phyloP scores from a whole-genome alignment of 345 rosid species.

The Rhizophora apiculata region DNA sequence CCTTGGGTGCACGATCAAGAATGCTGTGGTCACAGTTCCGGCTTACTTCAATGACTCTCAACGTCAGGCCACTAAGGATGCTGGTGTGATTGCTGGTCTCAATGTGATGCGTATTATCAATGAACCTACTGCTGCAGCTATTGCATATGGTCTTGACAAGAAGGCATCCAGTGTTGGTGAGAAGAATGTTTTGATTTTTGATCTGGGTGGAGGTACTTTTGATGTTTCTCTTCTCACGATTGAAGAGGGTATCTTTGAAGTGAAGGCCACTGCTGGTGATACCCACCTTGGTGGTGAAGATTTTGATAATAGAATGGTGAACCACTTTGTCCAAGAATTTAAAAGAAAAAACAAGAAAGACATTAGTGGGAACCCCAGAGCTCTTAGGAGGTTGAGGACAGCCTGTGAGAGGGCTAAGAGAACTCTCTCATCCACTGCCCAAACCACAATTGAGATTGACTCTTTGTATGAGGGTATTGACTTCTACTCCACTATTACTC shows the following conservation, averaged over 20 bases:
- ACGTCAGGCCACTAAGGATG: conserved; percentile 80
- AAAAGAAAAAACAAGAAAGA: conserved; percentile 74
- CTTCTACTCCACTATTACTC: conserved; percentile 54
- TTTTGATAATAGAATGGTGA: conserved; percentile 77
- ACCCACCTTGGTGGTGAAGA: conserved; percentile 82
- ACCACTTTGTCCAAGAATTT: conserved; percentile 68
- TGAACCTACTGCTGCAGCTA: conserved; percentile 79
- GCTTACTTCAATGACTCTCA: conserved; percentile 80
- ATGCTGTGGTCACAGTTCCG: conserved; percentile 77
- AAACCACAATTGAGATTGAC: conserved; percentile 70
- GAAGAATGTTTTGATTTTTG: conserved; percentile 72
- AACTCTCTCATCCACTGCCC: conserved; percentile 64
- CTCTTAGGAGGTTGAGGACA: conserved; percentile 77
- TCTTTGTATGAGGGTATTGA: conserved; percentile 71
- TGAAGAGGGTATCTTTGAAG: conserved; percentile 77
- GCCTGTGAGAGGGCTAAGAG: conserved; percentile 70
- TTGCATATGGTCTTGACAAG: conserved; percentile 81
- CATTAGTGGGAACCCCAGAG: conserved; percentile 65
- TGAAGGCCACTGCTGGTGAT: conserved; percentile 76
- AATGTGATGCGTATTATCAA: conserved; percentile 74
- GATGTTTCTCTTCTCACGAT: conserved; percentile 80
- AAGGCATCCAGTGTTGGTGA: conserved; percentile 71
- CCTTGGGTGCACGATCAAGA: conserved; percentile 60
- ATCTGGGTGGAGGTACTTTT: conserved; percentile 81
- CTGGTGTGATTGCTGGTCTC: conserved; percentile 74